Evolutionary conservation across 1,284 basidiomycete genomes (phyloP).

Genomic region (Pterulicium gracile): DNA sequence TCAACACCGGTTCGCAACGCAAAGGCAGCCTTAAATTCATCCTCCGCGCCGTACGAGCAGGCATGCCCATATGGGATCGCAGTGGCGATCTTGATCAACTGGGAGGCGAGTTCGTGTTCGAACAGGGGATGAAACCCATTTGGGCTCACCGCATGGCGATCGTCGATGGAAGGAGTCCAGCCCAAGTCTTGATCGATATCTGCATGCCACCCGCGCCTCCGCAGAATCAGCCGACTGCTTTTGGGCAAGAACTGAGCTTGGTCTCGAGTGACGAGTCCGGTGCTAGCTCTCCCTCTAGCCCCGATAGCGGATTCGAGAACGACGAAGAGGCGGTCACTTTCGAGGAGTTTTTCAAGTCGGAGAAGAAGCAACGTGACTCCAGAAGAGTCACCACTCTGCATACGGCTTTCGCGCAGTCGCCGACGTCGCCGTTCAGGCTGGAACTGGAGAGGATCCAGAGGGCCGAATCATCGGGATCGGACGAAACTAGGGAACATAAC

Average conservation of each 20-base stretch:
- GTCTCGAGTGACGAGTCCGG: too few relatives aligned
- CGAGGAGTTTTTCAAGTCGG: neutral
- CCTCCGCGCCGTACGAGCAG: constrained; percentile 49
- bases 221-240: neutral
- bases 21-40: constrained; percentile 44
- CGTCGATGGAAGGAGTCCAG: neutral
- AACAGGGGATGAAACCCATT: constrained; percentile 41
- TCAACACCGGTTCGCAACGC: constrained; percentile 12
- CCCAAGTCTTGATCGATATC: neutral
- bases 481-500: too few relatives aligned
- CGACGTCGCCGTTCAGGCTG: neutral
- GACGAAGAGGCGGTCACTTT: neutral
- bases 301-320: neutral
- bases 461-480: neutral
- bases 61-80: constrained; percentile 72
- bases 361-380: neutral
- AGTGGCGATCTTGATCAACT: constrained; percentile 72
- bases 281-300: neutral
- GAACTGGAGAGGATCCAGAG: too few relatives aligned
- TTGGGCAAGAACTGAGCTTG: neutral
- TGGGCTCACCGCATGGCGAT: neutral
- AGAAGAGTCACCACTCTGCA: neutral
- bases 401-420: neutral
- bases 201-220: neutral
- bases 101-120: constrained; percentile 85